Evolutionary conservation across 2,329 filamentous ascomycete species (phyloP), one percentile per base, ranked within the genome.

Genomic region (Paracoccidioides lutzii): DNA sequence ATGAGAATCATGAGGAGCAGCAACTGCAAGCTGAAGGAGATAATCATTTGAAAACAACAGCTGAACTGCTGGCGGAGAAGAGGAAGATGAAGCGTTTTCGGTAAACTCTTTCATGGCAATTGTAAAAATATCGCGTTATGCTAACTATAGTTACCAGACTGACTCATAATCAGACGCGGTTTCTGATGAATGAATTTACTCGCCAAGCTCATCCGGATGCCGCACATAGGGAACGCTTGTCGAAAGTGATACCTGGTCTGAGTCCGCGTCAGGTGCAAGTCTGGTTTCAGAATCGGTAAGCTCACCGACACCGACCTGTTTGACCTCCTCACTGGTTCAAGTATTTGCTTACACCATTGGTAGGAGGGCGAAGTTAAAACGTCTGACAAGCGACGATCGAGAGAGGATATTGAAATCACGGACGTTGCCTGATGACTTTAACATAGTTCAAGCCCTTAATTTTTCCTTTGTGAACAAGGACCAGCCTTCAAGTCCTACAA

Each of bases 281-380:
- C 52, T 97, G 90, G 91, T 97, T 97, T 72, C 90, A 97, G 72
- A 97, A 97, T 72, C 82, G 90, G 90, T 95, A 79, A 64, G 78
- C 66, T 41, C 8, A 38, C 37, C 30, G 9, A 40, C 7, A 30
- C 8, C 6, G 37, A 46, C 43, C 53, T 6, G 22, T 46, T 50
- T 32, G 45, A 22, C 22, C 41, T 55, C 22, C 9, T 50, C 15
- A 33, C 7, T 14, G 7, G 5, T 6, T 4, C 33, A 37, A 7
- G 22, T 12, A 15, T 37, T 50, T 37, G 33, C 33, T 49, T 28
- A 37, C 33, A 37, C 32, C 37, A 50, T 15, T 38, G 46, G n/a
- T 54, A 83, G 80, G 68, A 71, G 80, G 64, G 80, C 80, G 15
- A 83, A 83, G 67, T 70, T 83, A 59, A 83, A 82, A 71, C 74